Conservation (phyloP, 164 flowering plant genomes). For the Aristolochia californica region DNA sequence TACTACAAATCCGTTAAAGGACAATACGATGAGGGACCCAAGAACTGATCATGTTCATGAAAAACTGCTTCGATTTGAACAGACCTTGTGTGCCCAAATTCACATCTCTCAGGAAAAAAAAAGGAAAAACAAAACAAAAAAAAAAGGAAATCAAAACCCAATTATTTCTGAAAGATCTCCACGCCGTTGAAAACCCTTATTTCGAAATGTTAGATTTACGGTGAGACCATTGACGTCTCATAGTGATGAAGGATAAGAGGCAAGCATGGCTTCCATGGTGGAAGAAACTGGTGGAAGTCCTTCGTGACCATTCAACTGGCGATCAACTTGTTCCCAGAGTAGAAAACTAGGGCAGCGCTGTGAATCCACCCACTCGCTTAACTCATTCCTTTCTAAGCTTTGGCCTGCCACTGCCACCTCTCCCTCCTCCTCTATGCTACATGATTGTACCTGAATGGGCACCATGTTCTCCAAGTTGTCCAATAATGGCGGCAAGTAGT, state of each 20-base stretch:
- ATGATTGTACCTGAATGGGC: slow-evolving; percentile 31
- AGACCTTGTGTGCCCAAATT: slow-evolving; percentile 12
- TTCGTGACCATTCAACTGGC: slow-evolving; percentile 28
- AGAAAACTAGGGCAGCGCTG: slow-evolving; percentile 50
- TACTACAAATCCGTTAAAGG: slow-evolving; percentile 1
- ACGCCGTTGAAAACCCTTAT: slow-evolving; percentile 7
- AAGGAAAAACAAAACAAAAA: slow-evolving; percentile 8
- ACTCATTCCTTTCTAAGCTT: slow-evolving; percentile 38
- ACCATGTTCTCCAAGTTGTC: slow-evolving; percentile 38
- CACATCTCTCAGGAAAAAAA: slow-evolving; percentile 10
- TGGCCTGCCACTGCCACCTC: slow-evolving; percentile 19
- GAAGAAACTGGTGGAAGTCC: slow-evolving; percentile 35
- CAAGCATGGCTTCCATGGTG: slow-evolving; percentile 29
- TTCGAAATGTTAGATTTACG: slow-evolving; percentile 1
- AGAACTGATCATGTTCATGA: slow-evolving; percentile 4
- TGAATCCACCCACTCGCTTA: slow-evolving; percentile 57
- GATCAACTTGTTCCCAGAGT: slow-evolving; percentile 62
- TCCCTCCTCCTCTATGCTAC: slow-evolving; percentile 31
- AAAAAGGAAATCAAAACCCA: too few species aligned
- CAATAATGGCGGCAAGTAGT: slow-evolving; percentile 46
- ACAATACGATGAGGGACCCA: neutral
- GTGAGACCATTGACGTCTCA: slow-evolving; percentile 6
- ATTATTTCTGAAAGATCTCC: slow-evolving; percentile 7
- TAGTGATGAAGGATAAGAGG: slow-evolving; percentile 48
- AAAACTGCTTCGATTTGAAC: slow-evolving; percentile 6